A percentile compares a stretch with the other conserved stretches of the same genome.
phyloP scores from a whole-genome alignment of 768 basidiomycete species.

The Naganishia onofrii region DNA sequence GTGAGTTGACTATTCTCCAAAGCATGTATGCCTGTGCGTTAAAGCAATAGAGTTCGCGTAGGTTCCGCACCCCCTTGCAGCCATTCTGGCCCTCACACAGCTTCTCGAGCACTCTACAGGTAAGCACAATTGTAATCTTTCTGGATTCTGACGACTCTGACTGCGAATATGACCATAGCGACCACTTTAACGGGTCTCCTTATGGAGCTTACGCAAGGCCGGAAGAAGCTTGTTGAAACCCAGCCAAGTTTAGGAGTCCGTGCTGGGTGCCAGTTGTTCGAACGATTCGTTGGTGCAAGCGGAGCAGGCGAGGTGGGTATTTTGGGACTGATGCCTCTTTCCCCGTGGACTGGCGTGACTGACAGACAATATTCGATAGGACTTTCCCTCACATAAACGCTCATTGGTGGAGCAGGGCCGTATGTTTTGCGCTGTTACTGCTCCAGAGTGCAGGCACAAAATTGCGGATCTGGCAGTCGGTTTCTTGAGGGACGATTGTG shows the following conservation, averaged over 20 bases:
- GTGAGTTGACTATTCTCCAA: slow-evolving; percentile 55
- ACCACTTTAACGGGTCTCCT: slow-evolving; percentile 47
- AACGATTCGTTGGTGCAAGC: slow-evolving; percentile 48
- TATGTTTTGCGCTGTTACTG: slow-evolving; percentile 67
- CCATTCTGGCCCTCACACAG: slow-evolving; percentile 79
- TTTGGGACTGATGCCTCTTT: background rate
- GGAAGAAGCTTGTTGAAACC: slow-evolving; percentile 60
- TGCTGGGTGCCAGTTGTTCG: slow-evolving; percentile 53
- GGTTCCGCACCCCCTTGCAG: slow-evolving; percentile 67
- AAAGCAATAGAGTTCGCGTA: slow-evolving; percentile 8
- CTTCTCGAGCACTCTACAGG: slow-evolving; percentile 76
- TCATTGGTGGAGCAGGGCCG: slow-evolving; percentile 78
- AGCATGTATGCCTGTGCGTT: background rate
- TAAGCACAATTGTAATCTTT: slow-evolving; percentile 48
- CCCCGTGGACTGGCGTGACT: too few species aligned
- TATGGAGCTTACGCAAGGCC: slow-evolving; percentile 76
- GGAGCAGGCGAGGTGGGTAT: slow-evolving; percentile 43
- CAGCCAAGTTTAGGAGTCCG: slow-evolving; percentile 49
- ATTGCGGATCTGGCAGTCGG: slow-evolving; percentile 84
- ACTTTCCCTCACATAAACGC: slow-evolving; percentile 76
- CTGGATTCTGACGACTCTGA: slow-evolving; percentile 1
- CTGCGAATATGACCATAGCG: slow-evolving; percentile 32
- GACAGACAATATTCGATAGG: slow-evolving; percentile 55
- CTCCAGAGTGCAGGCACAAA: slow-evolving; percentile 78
- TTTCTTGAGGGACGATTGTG: slow-evolving; percentile 87